These are phyloP conservation scores for Chlamydomonas schloesseri DNA, from an alignment of 139 green algal genomes.

Conservation along the genomic window DNA sequence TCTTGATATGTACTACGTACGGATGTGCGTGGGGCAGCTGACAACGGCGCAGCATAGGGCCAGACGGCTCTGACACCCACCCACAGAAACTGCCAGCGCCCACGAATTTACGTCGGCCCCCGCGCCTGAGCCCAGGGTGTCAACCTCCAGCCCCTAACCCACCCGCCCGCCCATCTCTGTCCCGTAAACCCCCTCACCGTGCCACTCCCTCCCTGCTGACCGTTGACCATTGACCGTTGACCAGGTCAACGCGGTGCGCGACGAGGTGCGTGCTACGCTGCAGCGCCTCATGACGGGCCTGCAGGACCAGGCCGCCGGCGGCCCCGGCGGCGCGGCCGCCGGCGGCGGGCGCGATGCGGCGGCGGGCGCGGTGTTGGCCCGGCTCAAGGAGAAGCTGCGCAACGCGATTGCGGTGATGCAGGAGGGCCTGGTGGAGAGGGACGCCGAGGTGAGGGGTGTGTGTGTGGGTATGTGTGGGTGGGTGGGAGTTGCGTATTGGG, in stretches of 20 bases:
- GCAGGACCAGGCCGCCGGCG: not conserved
- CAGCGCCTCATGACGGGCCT: not conserved
- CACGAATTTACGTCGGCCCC: no score
- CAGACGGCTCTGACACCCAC: no score
- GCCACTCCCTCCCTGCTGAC: not conserved
- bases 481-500: no score
- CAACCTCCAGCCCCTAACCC: no score
- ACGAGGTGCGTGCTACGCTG: slow-evolving; percentile 8
- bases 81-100: no score
- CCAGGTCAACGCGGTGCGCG: slow-evolving; percentile 25
- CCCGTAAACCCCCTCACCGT: no score
- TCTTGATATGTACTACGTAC: no score
- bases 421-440: slow-evolving; percentile 84
- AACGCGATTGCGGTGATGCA: slow-evolving; percentile 75
- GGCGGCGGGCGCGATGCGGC: no score
- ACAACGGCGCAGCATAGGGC: no score
- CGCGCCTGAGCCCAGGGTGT: no score
- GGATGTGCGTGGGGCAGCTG: no score
- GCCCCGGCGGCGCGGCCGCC: not conserved
- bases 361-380: not conserved
- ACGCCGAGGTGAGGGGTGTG: slow-evolving; percentile 80
- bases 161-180: not conserved
- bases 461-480: not conserved
- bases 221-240: not conserved
- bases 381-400: slow-evolving; percentile 60